Evolutionary conservation across 352 stramenopile species (phyloP).

Genomic region (Phytophthora sp.): DNA sequence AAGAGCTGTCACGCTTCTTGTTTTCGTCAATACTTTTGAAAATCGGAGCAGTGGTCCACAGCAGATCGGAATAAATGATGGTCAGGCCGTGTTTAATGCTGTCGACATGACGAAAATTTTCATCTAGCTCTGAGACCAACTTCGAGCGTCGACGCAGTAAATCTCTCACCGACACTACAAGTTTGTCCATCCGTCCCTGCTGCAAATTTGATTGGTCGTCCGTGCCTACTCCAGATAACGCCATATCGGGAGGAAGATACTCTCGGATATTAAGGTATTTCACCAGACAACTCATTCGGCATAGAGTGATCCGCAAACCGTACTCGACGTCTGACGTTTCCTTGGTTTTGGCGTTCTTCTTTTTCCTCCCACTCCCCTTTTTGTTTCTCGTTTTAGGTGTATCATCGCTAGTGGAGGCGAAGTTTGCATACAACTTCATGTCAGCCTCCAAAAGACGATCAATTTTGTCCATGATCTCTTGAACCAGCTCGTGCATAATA

Average conservation of each 20-base stretch:
- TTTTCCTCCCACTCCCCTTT: constrained; percentile 36
- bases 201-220: constrained; percentile 5
- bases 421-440: constrained; percentile 38
- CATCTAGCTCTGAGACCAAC: constrained; percentile 51
- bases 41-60: constrained; percentile 74
- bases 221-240: constrained; percentile 1
- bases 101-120: constrained; percentile 59
- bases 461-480: constrained; percentile 72
- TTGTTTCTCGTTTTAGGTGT: constrained; percentile 38
- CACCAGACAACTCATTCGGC: constrained; percentile 65
- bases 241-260: constrained; percentile 51
- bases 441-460: constrained; percentile 63
- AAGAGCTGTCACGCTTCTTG: constrained; percentile 30
- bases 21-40: constrained; percentile 54
- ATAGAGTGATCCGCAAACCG: constrained; percentile 63
- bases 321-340: constrained; percentile 76
- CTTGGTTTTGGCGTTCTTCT: constrained; percentile 45
- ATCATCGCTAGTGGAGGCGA: constrained; percentile 14
- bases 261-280: constrained; percentile 70
- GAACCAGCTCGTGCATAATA: constrained; percentile 74
- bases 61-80: constrained; percentile 76
- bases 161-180: constrained; percentile 41
- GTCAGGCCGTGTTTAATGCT: constrained; percentile 69
- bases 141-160: constrained; percentile 62
- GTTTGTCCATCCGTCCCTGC: constrained; percentile 45